Percentiles rank a stretch among this genome's conserved stretches.
phyloP scores from a whole-genome alignment of 805 yeast genomes.

The Hanseniaspora singularis region DNA sequence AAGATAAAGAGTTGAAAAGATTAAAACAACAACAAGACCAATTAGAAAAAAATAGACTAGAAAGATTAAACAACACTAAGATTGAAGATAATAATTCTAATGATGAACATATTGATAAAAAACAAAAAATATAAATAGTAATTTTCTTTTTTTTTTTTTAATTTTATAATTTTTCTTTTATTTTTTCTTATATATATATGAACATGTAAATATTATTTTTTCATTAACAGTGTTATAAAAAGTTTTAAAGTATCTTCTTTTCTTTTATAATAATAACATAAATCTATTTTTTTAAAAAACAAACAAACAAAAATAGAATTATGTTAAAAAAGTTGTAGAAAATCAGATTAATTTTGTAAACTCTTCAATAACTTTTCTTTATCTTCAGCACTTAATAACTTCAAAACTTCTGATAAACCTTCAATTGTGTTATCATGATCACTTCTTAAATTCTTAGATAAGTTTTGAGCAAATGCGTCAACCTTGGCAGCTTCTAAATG shows the following conservation, averaged over 20 bases:
- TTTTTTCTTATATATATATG: not conserved
- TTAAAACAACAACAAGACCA: conserved; percentile 9
- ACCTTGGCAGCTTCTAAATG: conserved; percentile 51
- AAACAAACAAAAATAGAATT: conserved; percentile 4
- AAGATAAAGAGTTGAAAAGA: conserved; percentile 14
- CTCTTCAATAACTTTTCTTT: conserved; percentile 35
- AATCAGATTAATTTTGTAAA: conserved; percentile 20
- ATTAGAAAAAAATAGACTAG: conserved; percentile 7
- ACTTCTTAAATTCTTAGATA: conserved; percentile 47
- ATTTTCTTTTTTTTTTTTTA: too few relatives aligned
- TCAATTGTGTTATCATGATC: conserved; percentile 43
- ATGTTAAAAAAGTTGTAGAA: not conserved
- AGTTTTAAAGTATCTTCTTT: too few relatives aligned
- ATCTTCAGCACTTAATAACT: conserved; percentile 43
- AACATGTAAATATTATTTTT: too few relatives aligned
- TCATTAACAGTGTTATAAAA: too few relatives aligned
- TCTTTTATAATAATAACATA: too few relatives aligned
- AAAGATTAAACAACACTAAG: not conserved
- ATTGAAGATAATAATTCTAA: not conserved
- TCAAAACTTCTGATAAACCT: conserved; percentile 44
- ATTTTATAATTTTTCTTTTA: too few relatives aligned
- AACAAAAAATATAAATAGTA: conserved; percentile 8
- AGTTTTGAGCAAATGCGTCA: conserved; percentile 53
- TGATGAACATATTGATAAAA: conserved; percentile 1
- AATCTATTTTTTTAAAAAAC: conserved; percentile 10